These are phyloP conservation scores for Terfezia claveryi DNA, from an alignment of 495 filamentous ascomycete genomes.

Conservation along the genomic window DNA sequence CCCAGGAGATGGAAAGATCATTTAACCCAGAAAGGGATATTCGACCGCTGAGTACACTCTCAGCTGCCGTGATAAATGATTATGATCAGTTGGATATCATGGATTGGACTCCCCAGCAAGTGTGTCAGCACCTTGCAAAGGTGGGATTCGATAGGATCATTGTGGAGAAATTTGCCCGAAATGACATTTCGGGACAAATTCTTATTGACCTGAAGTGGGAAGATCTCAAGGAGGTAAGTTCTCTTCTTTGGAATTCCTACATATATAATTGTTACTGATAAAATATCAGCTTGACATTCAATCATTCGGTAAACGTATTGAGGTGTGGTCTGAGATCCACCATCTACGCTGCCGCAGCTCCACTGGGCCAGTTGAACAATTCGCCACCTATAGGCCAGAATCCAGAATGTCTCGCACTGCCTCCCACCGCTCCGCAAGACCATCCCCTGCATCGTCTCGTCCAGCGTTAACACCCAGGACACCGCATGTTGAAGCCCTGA, in stretches of 20 bases:
- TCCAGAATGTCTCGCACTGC: not conserved
- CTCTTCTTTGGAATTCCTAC: not conserved
- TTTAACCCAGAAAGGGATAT: slow-evolving; percentile 5
- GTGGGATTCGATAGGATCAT: slow-evolving; percentile 45
- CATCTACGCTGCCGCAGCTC: slow-evolving; percentile 30
- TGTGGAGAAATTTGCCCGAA: slow-evolving; percentile 62
- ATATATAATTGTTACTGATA: not conserved
- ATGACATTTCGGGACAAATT: slow-evolving; percentile 76
- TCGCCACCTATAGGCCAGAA: not conserved
- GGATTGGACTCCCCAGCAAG: slow-evolving; percentile 49
- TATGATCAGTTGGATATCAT: slow-evolving; percentile 35
- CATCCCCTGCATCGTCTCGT: not conserved
- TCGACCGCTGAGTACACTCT: slow-evolving; percentile 21
- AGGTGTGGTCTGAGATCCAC: slow-evolving; percentile 66
- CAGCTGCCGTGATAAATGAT: slow-evolving; percentile 25
- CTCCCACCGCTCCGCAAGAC: not conserved
- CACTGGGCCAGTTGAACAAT: slow-evolving; percentile 2
- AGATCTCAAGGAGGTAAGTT: slow-evolving; percentile 54
- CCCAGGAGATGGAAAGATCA: slow-evolving; percentile 6
- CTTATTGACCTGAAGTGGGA: slow-evolving; percentile 71
- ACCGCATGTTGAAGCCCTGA: not conserved
- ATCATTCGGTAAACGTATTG: slow-evolving; percentile 82
- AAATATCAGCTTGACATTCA: slow-evolving; percentile 40
- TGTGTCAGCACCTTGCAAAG: slow-evolving; percentile 58
- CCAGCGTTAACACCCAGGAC: not conserved